These are phyloP conservation scores for Aureobasidium sp. DNA, from an alignment of 2,329 filamentous ascomycete species.

Conservation along the genomic window DNA sequence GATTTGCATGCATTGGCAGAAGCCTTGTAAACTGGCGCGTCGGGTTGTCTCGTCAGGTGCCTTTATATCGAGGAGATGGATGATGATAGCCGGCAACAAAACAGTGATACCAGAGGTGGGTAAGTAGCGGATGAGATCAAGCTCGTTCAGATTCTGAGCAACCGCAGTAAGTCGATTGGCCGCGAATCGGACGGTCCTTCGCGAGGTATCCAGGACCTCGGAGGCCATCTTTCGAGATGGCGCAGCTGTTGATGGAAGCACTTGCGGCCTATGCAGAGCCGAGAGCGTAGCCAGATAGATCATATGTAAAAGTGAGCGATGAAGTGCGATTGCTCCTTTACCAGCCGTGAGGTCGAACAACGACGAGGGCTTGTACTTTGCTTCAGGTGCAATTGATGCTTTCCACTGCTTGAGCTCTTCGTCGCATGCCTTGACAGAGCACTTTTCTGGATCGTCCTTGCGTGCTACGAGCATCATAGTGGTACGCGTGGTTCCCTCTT, in stretches of 20 bases:
- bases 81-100: slow-evolving; percentile 85
- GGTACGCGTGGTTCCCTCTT: slow-evolving; percentile 59
- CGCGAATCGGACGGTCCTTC: slow-evolving; percentile 72
- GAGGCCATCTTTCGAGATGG: slow-evolving; percentile 40
- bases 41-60: slow-evolving; percentile 65
- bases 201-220: slow-evolving; percentile 73
- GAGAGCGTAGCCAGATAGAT: slow-evolving; percentile 88
- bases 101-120: slow-evolving; percentile 88
- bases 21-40: slow-evolving; percentile 66
- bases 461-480: slow-evolving; percentile 89
- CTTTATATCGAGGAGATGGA: slow-evolving; percentile 88
- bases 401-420: slow-evolving; percentile 72
- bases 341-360: slow-evolving; percentile 49
- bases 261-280: slow-evolving; percentile 83
- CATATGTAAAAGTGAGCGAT: slow-evolving; percentile 85
- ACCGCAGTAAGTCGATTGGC: slow-evolving; percentile 81
- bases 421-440: slow-evolving; percentile 72
- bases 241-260: slow-evolving; percentile 60
- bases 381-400: slow-evolving; percentile 60
- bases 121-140: slow-evolving; percentile 67
- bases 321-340: slow-evolving; percentile 55
- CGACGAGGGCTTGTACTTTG: slow-evolving; percentile 55
- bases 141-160: slow-evolving; percentile 64
- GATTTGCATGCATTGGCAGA: slow-evolving; percentile 86
- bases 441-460: slow-evolving; percentile 72